Percentiles rank a stretch among this genome's conserved stretches.
phyloP scores from a whole-genome alignment of 75 land plant genomes.

The Selaginella tamariscina region DNA sequence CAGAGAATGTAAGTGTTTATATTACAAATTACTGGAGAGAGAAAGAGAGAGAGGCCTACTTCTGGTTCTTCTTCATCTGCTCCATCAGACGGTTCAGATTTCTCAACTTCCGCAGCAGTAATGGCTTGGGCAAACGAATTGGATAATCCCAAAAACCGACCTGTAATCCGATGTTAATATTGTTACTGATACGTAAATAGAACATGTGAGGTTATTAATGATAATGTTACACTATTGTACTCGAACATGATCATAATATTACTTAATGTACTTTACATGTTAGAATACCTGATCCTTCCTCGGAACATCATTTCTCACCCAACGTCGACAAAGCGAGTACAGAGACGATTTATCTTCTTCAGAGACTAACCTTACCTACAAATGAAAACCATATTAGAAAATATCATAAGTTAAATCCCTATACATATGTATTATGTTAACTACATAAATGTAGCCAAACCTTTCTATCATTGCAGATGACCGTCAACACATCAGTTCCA shows the following conservation, averaged over 20 bases:
- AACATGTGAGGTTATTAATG: neutral
- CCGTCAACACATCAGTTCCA: neutral
- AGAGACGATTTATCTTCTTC: conserved; percentile 27
- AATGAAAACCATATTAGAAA: too few relatives aligned
- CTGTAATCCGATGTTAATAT: conserved; percentile 6
- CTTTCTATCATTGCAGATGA: neutral
- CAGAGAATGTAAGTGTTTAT: neutral
- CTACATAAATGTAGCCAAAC: neutral
- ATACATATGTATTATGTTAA: neutral
- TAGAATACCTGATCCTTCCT: conserved; percentile 31
- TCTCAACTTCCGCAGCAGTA: conserved; percentile 23
- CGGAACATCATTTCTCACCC: conserved; percentile 36
- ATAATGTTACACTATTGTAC: neutral
- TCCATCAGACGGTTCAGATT: conserved; percentile 17
- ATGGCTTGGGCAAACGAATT: conserved; percentile 28
- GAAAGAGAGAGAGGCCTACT: neutral
- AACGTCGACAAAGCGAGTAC: conserved; percentile 36
- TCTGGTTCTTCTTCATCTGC: conserved; percentile 18
- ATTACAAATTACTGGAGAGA: neutral
- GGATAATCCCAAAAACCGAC: conserved; percentile 20
- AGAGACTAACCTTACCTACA: conserved; percentile 27
- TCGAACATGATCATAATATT: neutral
- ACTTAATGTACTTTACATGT: neutral
- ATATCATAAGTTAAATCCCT: too few relatives aligned
- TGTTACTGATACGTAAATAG: neutral